Percentiles rank a stretch among this genome's conserved stretches.
These are phyloP conservation scores for Ganoderma sinense DNA, from an alignment of 1,284 basidiomycete species.

Conservation along the genomic window DNA sequence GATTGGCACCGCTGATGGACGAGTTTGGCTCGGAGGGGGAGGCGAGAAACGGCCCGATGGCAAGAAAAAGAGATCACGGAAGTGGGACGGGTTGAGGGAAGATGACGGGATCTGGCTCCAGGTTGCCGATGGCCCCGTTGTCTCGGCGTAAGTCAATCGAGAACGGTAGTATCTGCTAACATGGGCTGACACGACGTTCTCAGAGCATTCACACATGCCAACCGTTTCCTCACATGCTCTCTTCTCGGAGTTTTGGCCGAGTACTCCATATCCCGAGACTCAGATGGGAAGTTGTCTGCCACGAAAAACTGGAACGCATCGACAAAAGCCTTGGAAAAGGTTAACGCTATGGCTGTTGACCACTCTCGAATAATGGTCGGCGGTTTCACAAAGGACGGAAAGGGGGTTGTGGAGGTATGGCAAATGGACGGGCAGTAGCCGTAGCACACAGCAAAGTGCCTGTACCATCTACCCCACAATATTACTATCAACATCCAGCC, in stretches of 20 bases:
- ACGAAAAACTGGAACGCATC: slow-evolving; percentile 54
- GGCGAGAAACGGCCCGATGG: slow-evolving; percentile 57
- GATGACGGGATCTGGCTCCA: slow-evolving; percentile 55
- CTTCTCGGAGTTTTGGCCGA: slow-evolving; percentile 63
- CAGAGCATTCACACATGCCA: slow-evolving; percentile 59
- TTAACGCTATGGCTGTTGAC: slow-evolving; percentile 61
- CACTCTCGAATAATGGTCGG: slow-evolving; percentile 59
- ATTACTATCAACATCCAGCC: background rate
- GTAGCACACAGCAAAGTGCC: background rate
- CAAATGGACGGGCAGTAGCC: background rate
- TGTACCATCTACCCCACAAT: background rate
- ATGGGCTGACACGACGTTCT: slow-evolving; percentile 2
- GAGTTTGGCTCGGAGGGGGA: slow-evolving; percentile 70
- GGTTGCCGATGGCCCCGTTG: slow-evolving; percentile 74
- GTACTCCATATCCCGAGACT: slow-evolving; percentile 49
- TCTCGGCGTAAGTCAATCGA: slow-evolving; percentile 56
- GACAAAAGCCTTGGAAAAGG: slow-evolving; percentile 57
- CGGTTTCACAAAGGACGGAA: slow-evolving; percentile 63
- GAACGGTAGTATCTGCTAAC: slow-evolving; percentile 13
- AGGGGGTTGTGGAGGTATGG: slow-evolving; percentile 71
- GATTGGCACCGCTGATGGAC: slow-evolving; percentile 79
- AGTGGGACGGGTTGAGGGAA: slow-evolving; percentile 73
- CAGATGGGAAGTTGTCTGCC: slow-evolving; percentile 40
- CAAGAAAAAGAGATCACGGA: slow-evolving; percentile 64
- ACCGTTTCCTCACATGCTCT: slow-evolving; percentile 60